Evolutionary conservation across 2,329 filamentous ascomycete species (phyloP), one percentile per base, ranked within the genome.

Genomic region (Aspergillus alliaceus): DNA sequence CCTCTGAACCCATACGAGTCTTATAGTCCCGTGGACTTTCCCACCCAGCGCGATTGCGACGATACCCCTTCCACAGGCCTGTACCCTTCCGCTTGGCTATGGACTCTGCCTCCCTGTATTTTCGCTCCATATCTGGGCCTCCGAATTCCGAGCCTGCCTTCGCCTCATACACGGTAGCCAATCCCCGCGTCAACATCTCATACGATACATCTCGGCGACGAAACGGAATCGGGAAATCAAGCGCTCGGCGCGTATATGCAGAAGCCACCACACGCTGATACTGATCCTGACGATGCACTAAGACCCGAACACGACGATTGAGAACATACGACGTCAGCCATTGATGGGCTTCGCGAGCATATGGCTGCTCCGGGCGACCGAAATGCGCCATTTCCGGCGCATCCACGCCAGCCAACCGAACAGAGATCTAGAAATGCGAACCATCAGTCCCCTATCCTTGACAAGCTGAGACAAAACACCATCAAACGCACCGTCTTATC

Each of bases 341-440:
- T 18, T 84, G 77, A 52, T 93, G 80, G 7, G 95, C 91, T 74
- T 98, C 93, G 58, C 85, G 81, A 3, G 90, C 84, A 72, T 86
- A 92, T 1, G 93, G 93, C 75, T 99, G 95, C 9, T 88, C 90
- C 25, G 91, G 89, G 51, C 87, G 85, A 53, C 96, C 96, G 75
- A 97, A 99, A 75, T 99, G 95, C 8, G 93, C 88, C 55, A 90
- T 81, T 77, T 99, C 95, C 1, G 95, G 95, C 11, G 96, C 95
- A 74, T 99, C 95, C 54, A 99, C 80, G 50, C 95, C 95, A 15
- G 95, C 95, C 56, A 99, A 82, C 27, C 95, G 90, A 56, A 99
- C 84, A 51, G 93, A 86, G 64, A 99, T 90, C 89, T 77, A 56
- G 18, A 29, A 8, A n/a, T 32, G 14, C 14, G 27, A 32, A 18